Conservation (phyloP, 805 yeast species). For the Lachancea lanzarotensis region DNA sequence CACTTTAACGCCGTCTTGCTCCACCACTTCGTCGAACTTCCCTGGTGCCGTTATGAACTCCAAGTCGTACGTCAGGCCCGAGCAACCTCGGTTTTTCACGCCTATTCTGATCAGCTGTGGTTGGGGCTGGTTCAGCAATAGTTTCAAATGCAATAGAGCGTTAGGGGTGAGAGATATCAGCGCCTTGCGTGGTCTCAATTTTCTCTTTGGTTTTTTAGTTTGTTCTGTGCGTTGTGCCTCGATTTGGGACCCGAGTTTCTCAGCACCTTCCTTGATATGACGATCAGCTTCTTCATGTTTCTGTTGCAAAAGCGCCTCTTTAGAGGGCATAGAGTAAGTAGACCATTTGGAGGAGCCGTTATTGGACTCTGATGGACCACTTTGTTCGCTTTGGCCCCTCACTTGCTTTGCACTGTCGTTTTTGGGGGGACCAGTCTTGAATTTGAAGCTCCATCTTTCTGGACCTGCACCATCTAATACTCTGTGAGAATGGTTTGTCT, state of each 20-base stretch:
- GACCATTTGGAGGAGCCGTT: conserved; percentile 27
- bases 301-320: conserved; percentile 41
- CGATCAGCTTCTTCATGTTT: conserved; percentile 11
- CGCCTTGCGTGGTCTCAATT: conserved; percentile 81
- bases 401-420: neutral
- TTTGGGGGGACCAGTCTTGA: neutral
- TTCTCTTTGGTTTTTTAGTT: conserved; percentile 46
- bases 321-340: conserved; percentile 44
- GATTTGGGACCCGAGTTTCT: neutral
- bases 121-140: conserved; percentile 67
- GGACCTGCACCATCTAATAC: neutral
- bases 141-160: conserved; percentile 67
- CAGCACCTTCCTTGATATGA: conserved; percentile 14
- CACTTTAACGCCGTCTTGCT: conserved; percentile 89
- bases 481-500: conserved; percentile 1
- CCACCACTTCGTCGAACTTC: conserved; percentile 90
- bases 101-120: conserved; percentile 90
- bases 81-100: conserved; percentile 94
- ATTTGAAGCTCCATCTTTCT: conserved; percentile 6
- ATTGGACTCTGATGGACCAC: neutral
- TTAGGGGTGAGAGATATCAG: conserved; percentile 71
- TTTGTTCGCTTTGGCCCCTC: neutral
- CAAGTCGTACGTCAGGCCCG: conserved; percentile 85
- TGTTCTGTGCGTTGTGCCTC: conserved; percentile 18
- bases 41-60: conserved; percentile 88